Evolutionary conservation across 306 rosid species (phyloP), one percentile per base, ranked within the genome.

Genomic region (Leucaena leucocephala): DNA sequence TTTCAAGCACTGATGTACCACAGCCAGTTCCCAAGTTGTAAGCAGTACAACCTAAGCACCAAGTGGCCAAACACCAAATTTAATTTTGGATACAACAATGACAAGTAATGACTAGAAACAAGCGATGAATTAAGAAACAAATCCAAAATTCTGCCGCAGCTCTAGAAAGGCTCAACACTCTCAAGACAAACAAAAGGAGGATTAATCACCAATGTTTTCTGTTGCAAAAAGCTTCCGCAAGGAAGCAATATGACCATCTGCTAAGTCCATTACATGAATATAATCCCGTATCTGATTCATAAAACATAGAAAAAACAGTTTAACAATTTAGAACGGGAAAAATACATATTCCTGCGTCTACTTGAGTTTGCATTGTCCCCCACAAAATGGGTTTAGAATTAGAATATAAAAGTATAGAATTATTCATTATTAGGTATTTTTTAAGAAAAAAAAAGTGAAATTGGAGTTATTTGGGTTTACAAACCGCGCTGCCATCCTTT

Each of bases 251-350:
- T 92, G 97, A 17, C 97, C 97, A 70, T 92, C 92, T 21, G 97
- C 97, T 16, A 92, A 80, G 91, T 92, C 97, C 97, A 90, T 92
- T 4, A 92, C 97, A 82, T 92, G 97, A 79, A 92, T 90, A 80
- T 89, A 92, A 82, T 92, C 97, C 46, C 97, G 87, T 62, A 92
- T 82, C 97, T 90, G 84, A 70, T 68, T 77, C 48, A 83, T n/a
- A 34, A 5, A 54, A 68, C 21, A 21, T 48, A 34, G 19, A 8
- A 49, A 17, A 36, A 40, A 39, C 10, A 21, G 4, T 4, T 57
- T 13, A 74, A 57, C n/a, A 73, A 0, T 54, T 54, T 5, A 55
- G 38, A 55, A 40, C 6, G 54, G 21, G 39, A 39, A 54, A 38
- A 9, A 48, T 10, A 10, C 7, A 40, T 13, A 3, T 55, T 49